These are phyloP conservation scores for Chaetomium strumarium DNA, from an alignment of 2,329 filamentous ascomycete species.

Conservation along the genomic window DNA sequence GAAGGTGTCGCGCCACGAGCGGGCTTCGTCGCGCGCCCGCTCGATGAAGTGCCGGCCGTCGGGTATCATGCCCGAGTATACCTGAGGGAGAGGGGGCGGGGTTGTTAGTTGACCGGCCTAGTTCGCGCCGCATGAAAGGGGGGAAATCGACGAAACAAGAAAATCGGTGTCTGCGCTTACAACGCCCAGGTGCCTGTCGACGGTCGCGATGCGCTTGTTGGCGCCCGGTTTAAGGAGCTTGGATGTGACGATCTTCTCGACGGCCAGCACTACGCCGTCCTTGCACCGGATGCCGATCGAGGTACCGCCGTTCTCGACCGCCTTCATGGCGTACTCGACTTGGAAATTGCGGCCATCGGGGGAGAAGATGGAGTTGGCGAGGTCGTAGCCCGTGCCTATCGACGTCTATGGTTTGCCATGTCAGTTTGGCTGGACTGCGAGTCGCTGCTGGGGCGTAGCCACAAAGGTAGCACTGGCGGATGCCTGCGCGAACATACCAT, in stretches of 20 bases:
- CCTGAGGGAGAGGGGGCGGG: slow-evolving; percentile 44
- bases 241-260: slow-evolving; percentile 93
- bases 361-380: slow-evolving; percentile 99
- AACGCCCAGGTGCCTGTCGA: slow-evolving; percentile 89
- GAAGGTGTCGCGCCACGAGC: slow-evolving; percentile 86
- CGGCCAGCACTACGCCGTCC: slow-evolving; percentile 90
- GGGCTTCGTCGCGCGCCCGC: slow-evolving; percentile 88
- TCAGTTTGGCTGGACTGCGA: slow-evolving; percentile 11
- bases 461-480: neutral
- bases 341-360: slow-evolving; percentile 99
- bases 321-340: slow-evolving; percentile 97
- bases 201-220: slow-evolving; percentile 94
- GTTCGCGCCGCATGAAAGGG: too few species aligned
- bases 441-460: neutral
- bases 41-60: slow-evolving; percentile 94
- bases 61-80: slow-evolving; percentile 88
- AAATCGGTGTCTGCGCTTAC: slow-evolving; percentile 47
- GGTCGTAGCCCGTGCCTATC: slow-evolving; percentile 99
- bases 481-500: slow-evolving; percentile 17
- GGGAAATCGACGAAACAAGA: neutral
- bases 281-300: slow-evolving; percentile 95
- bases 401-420: slow-evolving; percentile 65
- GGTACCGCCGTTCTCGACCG: slow-evolving; percentile 95
- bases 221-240: slow-evolving; percentile 92
- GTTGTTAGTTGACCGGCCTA: too few species aligned